Base-by-base conservation (phyloP, 768 basidiomycete genomes). In the Coprinellus aureogranulatus region DNA sequence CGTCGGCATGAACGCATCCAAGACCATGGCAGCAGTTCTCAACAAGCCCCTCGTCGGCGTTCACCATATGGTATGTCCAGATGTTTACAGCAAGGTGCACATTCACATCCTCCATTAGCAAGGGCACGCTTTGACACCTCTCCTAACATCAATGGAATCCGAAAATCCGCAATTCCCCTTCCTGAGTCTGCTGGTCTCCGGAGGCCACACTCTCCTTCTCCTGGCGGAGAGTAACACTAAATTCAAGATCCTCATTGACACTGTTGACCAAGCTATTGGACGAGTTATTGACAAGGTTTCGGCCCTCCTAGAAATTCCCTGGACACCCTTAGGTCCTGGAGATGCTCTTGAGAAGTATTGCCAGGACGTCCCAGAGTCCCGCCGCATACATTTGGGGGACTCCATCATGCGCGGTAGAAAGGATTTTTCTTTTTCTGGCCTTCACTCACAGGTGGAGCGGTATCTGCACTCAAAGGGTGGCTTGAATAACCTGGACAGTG, bases 191-290 rank as follows among this genome's bases (percentile, higher is more conserved):
- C 80, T 98, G 18, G 79, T 96, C 48, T 95, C 94, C 0, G 96
- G 96, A n/a, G 95, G 95, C 2, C 96, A 98, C 68, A 94, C 95
- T 0, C 77, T 98, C 39, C 79, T 98, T 37, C 78, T 97, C 1
- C 84, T 96, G 11, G 91, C 87, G 1, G 76, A 68, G 0, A 85
- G 87, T 1, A 68, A 70, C 26, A 75, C 73, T 4, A 71, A 76
- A 0, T 97, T 91, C 68, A 76, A 77, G 58, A 82, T 89, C 39
- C 74, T 98, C 27, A 88, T 89, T 0, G 87, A 86, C 16, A 91
- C 89, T 0, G 71, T 75, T 4, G 93, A 95, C 62, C 83, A 84
- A 65, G 85, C 84, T 57, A 81, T 94, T 22, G 93, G 94, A 1
- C 81, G 87, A 48, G 78, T 87, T 0, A 90, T 91, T 63, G 95